Conservation (phyloP, 305 asterid genomes). For the Fraxinus sp. region DNA sequence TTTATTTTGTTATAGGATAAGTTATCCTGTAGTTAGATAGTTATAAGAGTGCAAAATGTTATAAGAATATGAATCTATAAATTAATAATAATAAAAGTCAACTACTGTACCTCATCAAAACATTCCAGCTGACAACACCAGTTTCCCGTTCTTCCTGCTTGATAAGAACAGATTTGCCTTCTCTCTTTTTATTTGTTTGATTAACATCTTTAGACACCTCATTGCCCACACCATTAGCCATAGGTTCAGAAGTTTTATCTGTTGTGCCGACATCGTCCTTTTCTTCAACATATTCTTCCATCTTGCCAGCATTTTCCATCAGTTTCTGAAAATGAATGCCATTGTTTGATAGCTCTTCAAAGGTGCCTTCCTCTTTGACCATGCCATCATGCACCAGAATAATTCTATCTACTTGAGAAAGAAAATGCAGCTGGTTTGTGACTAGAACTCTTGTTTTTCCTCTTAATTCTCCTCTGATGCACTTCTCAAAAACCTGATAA, state of each 20-base stretch:
- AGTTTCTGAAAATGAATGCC: slow-evolving; percentile 75
- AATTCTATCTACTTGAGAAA: slow-evolving; percentile 91
- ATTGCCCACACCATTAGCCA: slow-evolving; percentile 43
- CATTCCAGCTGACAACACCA: slow-evolving; percentile 85
- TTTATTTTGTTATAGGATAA: not conserved
- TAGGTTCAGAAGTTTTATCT: slow-evolving; percentile 41
- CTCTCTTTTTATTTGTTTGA: slow-evolving; percentile 43
- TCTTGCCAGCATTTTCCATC: slow-evolving; percentile 99
- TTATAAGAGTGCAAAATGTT: not conserved
- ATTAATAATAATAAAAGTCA: slow-evolving; percentile 7
- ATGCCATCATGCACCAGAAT: slow-evolving; percentile 90
- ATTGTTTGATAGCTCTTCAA: slow-evolving; percentile 75
- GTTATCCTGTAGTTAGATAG: not conserved
- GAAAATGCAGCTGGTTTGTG: slow-evolving; percentile 94
- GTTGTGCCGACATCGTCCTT: slow-evolving; percentile 38
- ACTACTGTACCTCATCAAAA: slow-evolving; percentile 61
- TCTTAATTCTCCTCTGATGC: slow-evolving; percentile 82
- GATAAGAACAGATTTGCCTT: slow-evolving; percentile 70
- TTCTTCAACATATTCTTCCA: slow-evolving; percentile 89
- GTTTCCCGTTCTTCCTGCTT: slow-evolving; percentile 95
- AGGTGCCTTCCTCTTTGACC: slow-evolving; percentile 96
- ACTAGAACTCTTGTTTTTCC: slow-evolving; percentile 95
- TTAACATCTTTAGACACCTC: slow-evolving; percentile 48
- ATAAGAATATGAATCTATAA: not conserved
- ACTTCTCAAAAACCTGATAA: slow-evolving; percentile 80